A percentile compares a stretch with the other conserved stretches of the same genome.
phyloP scores from a whole-genome alignment of 2,329 filamentous ascomycete species.

The Sphaerulina populicola region DNA sequence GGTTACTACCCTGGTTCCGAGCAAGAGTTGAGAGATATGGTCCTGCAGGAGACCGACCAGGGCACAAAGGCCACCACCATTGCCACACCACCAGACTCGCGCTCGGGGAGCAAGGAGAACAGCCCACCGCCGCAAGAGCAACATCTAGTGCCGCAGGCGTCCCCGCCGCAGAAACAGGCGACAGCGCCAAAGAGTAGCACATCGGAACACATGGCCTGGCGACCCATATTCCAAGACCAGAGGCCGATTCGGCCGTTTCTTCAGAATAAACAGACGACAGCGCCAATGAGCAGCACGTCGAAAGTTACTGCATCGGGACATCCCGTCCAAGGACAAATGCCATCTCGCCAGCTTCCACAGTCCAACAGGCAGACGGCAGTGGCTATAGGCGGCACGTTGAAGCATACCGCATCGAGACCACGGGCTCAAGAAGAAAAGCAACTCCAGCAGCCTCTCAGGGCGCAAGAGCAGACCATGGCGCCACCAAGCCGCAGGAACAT shows the following conservation, averaged over 20 bases:
- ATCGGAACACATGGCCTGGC: neutral
- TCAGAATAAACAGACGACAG: neutral
- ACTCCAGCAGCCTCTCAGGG: too few relatives aligned
- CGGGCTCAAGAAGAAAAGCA: too few relatives aligned
- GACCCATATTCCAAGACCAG: too few relatives aligned
- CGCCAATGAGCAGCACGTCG: neutral
- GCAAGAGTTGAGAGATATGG: neutral
- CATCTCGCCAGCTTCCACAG: neutral
- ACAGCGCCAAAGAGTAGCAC: neutral
- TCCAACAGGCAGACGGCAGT: neutral
- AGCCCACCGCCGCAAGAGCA: neutral
- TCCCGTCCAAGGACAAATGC: neutral
- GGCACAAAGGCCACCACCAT: neutral
- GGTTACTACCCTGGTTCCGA: slow-evolving; percentile 8
- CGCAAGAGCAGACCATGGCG: too few relatives aligned
- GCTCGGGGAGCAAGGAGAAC: slow-evolving; percentile 7
- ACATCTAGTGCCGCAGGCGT: neutral
- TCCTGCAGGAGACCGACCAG: neutral
- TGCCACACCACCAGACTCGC: slow-evolving; percentile 16
- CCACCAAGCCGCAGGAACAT: too few relatives aligned
- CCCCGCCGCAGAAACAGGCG: neutral
- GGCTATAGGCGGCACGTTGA: neutral
- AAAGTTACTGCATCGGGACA: neutral
- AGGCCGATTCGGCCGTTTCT: neutral
- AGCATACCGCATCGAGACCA: neutral